Conservation (phyloP, 1,139 yeast genomes). For the Wickerhamomyces sp. region DNA sequence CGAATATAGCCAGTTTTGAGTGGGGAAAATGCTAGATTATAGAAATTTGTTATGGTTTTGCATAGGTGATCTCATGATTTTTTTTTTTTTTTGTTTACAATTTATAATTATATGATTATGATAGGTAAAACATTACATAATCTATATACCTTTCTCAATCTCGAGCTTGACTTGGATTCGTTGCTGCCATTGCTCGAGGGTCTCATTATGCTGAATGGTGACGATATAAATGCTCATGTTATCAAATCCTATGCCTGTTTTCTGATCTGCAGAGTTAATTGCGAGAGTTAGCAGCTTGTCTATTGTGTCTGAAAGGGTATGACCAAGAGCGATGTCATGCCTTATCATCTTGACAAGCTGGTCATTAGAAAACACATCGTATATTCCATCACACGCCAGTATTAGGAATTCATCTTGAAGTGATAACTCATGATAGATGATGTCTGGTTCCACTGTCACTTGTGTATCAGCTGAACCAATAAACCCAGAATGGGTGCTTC, state of each 20-base stretch:
- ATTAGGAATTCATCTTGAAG: constrained; percentile 61
- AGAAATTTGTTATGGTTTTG: background rate
- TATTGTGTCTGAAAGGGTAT: constrained; percentile 53
- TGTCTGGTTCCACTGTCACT: constrained; percentile 69
- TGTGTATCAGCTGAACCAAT: constrained; percentile 34
- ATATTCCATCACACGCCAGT: constrained; percentile 74
- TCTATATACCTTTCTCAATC: constrained; percentile 36
- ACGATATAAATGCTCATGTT: constrained; percentile 71
- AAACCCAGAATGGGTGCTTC: constrained; percentile 34
- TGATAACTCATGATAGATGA: constrained; percentile 46
- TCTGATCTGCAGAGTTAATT: constrained; percentile 65
- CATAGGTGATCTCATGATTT: constrained; percentile 1
- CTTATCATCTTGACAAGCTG: constrained; percentile 51
- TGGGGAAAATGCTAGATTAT: background rate
- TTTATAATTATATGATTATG: constrained; percentile 2
- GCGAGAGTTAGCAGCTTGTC: constrained; percentile 62
- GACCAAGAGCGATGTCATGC: constrained; percentile 52
- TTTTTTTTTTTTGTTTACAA: background rate
- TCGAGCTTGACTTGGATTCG: constrained; percentile 44
- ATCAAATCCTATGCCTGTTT: constrained; percentile 77
- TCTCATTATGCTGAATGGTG: constrained; percentile 47
- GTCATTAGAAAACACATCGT: constrained; percentile 70
- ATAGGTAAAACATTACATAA: background rate
- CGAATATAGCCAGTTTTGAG: too few relatives aligned
- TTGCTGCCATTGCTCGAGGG: constrained; percentile 61